A percentile compares a stretch with the other conserved stretches of the same genome.
Conservation (phyloP, 176 grass and related monocot species). For the Zoysia japonica region DNA sequence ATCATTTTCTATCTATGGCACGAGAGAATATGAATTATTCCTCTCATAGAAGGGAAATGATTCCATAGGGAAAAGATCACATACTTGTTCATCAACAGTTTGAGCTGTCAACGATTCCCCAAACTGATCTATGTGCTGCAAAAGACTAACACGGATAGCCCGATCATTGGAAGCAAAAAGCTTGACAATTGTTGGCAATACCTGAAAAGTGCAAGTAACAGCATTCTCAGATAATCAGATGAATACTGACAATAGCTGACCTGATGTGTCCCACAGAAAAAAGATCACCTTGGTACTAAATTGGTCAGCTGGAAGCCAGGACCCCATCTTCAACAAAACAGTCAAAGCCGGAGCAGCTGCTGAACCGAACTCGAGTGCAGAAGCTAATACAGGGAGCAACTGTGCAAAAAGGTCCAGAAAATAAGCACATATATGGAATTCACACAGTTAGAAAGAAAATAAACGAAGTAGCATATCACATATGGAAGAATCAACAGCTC, state of each 20-base stretch:
- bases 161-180: slow-evolving; percentile 95
- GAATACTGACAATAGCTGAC: slow-evolving; percentile 12
- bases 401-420: slow-evolving; percentile 45
- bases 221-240: slow-evolving; percentile 30
- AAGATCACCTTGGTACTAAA: slow-evolving; percentile 75
- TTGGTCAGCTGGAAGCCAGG: slow-evolving; percentile 85
- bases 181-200: slow-evolving; percentile 97
- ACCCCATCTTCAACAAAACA: slow-evolving; percentile 94
- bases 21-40: neutral
- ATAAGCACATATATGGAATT: neutral
- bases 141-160: slow-evolving; percentile 92
- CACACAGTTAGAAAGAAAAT: neutral
- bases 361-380: slow-evolving; percentile 95
- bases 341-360: slow-evolving; percentile 95
- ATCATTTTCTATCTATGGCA: neutral
- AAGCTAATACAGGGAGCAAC: slow-evolving; percentile 90
- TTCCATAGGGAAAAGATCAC: slow-evolving; percentile 28
- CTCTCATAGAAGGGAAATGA: neutral
- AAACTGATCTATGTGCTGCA: slow-evolving; percentile 99
- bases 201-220: slow-evolving; percentile 49
- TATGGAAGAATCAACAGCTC: neutral
- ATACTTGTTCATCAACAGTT: slow-evolving; percentile 98
- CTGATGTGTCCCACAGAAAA: slow-evolving; percentile 10
- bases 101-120: slow-evolving; percentile 86
- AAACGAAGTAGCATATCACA: slow-evolving; percentile 17